Conservation (phyloP, 495 filamentous ascomycete species). For the Penicillium cataractarum region DNA sequence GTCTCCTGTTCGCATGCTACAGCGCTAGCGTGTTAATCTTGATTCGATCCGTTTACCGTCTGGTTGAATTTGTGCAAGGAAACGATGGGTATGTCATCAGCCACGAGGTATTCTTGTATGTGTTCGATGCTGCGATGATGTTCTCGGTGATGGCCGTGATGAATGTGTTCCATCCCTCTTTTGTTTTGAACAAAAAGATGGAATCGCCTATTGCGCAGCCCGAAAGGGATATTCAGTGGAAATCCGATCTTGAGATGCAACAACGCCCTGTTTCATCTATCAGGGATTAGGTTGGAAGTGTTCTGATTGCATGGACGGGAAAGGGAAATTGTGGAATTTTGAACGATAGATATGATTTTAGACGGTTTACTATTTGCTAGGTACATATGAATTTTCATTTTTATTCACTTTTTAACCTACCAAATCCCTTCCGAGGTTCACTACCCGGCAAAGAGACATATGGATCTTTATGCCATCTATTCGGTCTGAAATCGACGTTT, state of each 20-base stretch:
- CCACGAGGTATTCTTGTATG: constrained; percentile 62
- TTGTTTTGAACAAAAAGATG: neutral
- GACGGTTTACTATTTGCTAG: too few species aligned
- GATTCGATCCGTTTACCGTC: constrained; percentile 62
- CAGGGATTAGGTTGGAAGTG: neutral
- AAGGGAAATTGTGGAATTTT: neutral
- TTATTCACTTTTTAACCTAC: too few species aligned
- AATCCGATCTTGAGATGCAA: neutral
- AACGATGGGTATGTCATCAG: constrained; percentile 49
- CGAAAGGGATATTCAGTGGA: neutral
- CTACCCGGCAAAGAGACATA: too few species aligned
- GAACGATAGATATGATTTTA: neutral
- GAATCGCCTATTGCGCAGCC: neutral
- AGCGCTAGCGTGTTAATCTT: constrained; percentile 55
- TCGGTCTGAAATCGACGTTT: too few species aligned
- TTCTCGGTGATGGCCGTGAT: constrained; percentile 53
- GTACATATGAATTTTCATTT: too few species aligned
- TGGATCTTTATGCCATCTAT: too few species aligned
- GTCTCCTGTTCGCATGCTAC: constrained; percentile 36
- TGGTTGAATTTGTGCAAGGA: constrained; percentile 63
- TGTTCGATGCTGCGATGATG: constrained; percentile 67
- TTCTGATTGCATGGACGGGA: too few species aligned
- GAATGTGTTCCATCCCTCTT: constrained; percentile 34
- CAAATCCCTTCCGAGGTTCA: too few species aligned
- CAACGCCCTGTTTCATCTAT: neutral